Base-by-base conservation (phyloP, 208 protist species). In the Trypanosoma brucei region DNA sequence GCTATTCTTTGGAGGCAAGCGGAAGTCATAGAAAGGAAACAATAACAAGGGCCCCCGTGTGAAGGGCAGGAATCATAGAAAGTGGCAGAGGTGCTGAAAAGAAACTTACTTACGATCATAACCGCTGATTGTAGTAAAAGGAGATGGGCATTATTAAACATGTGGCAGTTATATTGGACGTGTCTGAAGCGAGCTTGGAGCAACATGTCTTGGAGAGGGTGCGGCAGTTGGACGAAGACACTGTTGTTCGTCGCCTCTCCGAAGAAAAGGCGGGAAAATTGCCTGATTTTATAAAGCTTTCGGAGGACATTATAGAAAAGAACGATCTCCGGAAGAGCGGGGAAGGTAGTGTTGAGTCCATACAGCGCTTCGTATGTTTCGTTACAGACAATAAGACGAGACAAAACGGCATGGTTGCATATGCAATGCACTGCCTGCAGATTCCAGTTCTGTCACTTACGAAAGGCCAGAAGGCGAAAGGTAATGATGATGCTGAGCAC, bases 401-500 rank as follows among this genome's bases (percentile, higher is more conserved):
- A 54, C 22, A 22, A 4, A 59, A 72, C 37, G 85, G 79, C 8
- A 74, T 61, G 7, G 79, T 88, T 11, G 62, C 78, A 35, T 92
- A 92, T 60, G 85, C 85, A 1, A 55, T 92, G 51, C 78, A 88
- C 60, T 70, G 63, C 13, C 70, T 78, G 22, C 66, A 83, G 60
- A 88, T 92, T 72, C 85, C 85, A 2, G 82, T 92, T 13, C 51
- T 88, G 13, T 75, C 76, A 4, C 77, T 88, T 34, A 36, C 14
- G 6, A 38, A 39, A 46, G 13, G 3, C 37, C 37, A 56, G 31
- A 33, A 58, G 49, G 8, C 42, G 13, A 46, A 51, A 3, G 11
- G 54, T 3, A 33, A 45, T 7, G 54, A 54, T 2, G 38, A 6
- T 33, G 56, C 30, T 3, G 73, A 59, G 9, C 62, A 68, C 52